These are phyloP conservation scores for Geranomyces variabilis DNA, from an alignment of 192 early-diverging fungal genomes.

Conservation along the genomic window DNA sequence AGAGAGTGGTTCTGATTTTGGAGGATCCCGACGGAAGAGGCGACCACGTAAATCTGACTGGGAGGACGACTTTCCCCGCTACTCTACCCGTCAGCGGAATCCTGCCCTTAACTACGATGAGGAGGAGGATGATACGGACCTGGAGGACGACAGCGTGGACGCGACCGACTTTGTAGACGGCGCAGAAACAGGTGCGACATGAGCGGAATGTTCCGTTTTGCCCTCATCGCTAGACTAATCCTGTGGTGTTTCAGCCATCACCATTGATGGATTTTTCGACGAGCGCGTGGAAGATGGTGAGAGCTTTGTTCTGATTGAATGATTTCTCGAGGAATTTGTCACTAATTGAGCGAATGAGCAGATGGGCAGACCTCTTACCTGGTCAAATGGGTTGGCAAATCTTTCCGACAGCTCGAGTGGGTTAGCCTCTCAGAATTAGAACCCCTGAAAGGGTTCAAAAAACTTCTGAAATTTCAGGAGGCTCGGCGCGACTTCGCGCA, in stretches of 20 bases:
- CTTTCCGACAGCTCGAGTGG: conserved; percentile 93
- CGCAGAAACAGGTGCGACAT: background rate
- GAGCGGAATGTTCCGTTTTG: too few species aligned
- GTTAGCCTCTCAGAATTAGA: conserved; percentile 68
- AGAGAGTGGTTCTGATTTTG: conserved; percentile 22
- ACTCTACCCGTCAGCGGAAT: conserved; percentile 28
- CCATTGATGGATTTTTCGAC: conserved; percentile 3
- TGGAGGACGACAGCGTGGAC: conserved; percentile 9
- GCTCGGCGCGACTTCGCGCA: conserved; percentile 59
- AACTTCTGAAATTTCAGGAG: conserved; percentile 84
- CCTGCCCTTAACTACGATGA: conserved; percentile 21
- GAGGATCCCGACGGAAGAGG: background rate
- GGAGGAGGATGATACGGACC: conserved; percentile 5
- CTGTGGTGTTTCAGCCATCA: background rate
- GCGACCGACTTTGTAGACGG: background rate
- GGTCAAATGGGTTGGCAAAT: conserved; percentile 94
- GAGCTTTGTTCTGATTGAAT: too few species aligned
- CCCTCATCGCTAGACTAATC: background rate
- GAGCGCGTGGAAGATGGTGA: background rate
- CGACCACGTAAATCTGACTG: background rate
- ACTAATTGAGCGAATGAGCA: background rate
- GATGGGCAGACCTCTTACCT: conserved; percentile 65
- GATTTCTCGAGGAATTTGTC: too few species aligned
- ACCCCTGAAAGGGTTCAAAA: conserved; percentile 82
- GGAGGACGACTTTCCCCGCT: conserved; percentile 33